Evolutionary conservation across 2,329 filamentous ascomycete genomes (phyloP).

Genomic region (Colletotrichum musicola): DNA sequence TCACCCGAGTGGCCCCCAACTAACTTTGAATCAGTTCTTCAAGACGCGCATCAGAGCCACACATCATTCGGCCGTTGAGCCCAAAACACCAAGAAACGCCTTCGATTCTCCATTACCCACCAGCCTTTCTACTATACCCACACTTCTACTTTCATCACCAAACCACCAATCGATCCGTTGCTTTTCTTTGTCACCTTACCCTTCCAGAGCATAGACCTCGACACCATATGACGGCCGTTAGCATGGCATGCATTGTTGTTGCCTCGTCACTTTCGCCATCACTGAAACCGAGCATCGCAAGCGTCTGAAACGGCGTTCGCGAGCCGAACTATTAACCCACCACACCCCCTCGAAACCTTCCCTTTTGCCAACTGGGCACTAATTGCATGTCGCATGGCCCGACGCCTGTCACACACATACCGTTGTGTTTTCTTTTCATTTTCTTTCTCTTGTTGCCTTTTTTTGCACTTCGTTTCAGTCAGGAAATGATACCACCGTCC

Average conservation of each 20-base stretch:
- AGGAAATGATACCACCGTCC: slow-evolving; percentile 41
- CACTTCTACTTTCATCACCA: slow-evolving; percentile 5
- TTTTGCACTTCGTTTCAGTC: slow-evolving; percentile 37
- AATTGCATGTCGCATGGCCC: slow-evolving; percentile 31
- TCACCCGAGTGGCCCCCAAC: slow-evolving; percentile 19
- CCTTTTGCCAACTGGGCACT: slow-evolving; percentile 18
- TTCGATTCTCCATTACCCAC: not conserved
- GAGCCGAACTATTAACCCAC: slow-evolving; percentile 4
- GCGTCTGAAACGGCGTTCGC: slow-evolving; percentile 1
- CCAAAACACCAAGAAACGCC: not conserved
- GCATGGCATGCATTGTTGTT: slow-evolving; percentile 12
- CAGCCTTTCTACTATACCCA: slow-evolving; percentile 34
- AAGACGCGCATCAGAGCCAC: slow-evolving; percentile 56
- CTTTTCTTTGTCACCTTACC: slow-evolving; percentile 37
- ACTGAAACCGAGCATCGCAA: slow-evolving; percentile 4
- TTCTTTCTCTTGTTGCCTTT: not conserved
- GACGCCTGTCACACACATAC: slow-evolving; percentile 21
- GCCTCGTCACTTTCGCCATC: not conserved
- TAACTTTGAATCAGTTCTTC: slow-evolving; percentile 54
- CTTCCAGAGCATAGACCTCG: slow-evolving; percentile 14
- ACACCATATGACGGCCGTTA: slow-evolving; percentile 6
- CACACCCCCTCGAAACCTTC: not conserved
- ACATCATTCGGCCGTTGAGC: slow-evolving; percentile 48
- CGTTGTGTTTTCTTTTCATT: slow-evolving; percentile 12
- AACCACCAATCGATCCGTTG: slow-evolving; percentile 19